phyloP scores from a whole-genome alignment of 163 green algal genomes.

The Scenedesmus sp. region DNA sequence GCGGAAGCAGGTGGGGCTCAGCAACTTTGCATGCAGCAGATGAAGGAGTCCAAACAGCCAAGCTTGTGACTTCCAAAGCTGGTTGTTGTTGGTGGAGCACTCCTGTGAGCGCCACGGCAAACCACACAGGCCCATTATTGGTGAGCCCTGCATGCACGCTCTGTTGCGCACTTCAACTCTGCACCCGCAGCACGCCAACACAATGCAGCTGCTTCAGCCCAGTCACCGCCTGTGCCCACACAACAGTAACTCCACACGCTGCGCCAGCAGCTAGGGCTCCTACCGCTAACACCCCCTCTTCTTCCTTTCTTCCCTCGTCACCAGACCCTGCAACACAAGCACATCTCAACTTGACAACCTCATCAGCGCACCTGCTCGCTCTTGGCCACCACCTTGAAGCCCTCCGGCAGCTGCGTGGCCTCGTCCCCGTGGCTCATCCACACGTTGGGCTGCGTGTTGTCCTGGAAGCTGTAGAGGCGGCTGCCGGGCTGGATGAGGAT shows the following conservation, averaged over 20 bases:
- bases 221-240: too few relatives aligned
- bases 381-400: constrained; percentile 88
- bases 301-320: not conserved
- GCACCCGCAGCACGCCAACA: too few relatives aligned
- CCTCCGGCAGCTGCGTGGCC: constrained; percentile 88
- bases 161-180: too few relatives aligned
- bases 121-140: too few relatives aligned
- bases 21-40: not conserved
- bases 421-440: constrained; percentile 99
- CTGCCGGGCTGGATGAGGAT: constrained; percentile 75
- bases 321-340: not conserved
- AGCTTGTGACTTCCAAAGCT: too few relatives aligned
- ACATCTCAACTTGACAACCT: not conserved
- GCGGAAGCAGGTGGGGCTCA: not conserved
- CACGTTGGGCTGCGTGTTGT: constrained; percentile 72
- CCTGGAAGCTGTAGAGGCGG: constrained; percentile 63
- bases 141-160: too few relatives aligned
- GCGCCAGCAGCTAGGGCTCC: too few relatives aligned
- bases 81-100: too few relatives aligned
- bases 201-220: too few relatives aligned
- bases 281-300: not conserved
- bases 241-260: too few relatives aligned
- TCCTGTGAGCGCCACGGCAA: too few relatives aligned
- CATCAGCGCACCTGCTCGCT: constrained; percentile 76
- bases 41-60: not conserved